Percentiles rank a stretch among this genome's conserved stretches.
Conservation (phyloP, 106 monocot genomes). For the Apostasia ramifera region DNA sequence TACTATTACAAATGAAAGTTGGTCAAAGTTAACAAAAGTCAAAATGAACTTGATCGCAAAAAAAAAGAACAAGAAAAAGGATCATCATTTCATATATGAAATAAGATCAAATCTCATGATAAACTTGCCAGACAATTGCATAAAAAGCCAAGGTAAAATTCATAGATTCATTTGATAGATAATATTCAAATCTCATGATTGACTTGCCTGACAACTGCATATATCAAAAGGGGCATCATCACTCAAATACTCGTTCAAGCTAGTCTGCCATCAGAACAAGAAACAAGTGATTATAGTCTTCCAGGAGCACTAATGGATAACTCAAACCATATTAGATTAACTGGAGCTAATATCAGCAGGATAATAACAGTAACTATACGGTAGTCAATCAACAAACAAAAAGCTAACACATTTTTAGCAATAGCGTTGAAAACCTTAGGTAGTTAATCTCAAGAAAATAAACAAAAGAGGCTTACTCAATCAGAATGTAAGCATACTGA, state of each 20-base stretch:
- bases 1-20: too few relatives aligned
- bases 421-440: too few relatives aligned
- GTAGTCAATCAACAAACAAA: too few relatives aligned
- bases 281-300: not conserved
- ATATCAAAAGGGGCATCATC: constrained; percentile 95
- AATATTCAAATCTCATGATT: not conserved
- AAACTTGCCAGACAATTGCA: not conserved
- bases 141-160: not conserved
- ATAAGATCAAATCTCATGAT: too few relatives aligned
- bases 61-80: too few relatives aligned
- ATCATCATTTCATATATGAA: too few relatives aligned
- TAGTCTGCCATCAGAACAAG: constrained; percentile 30
- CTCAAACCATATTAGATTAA: not conserved
- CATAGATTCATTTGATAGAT: not conserved
- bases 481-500: not conserved
- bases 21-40: too few relatives aligned
- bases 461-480: not conserved
- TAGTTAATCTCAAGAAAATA: too few relatives aligned
- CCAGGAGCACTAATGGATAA: not conserved
- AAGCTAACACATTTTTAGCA: too few relatives aligned
- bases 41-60: too few relatives aligned
- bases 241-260: constrained; percentile 70
- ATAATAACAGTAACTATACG: too few relatives aligned
- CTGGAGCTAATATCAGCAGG: too few relatives aligned
- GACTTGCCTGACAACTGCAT: constrained; percentile 93